Evolutionary conservation across 148 eudicot genomes (phyloP), one percentile per base, ranked within the genome.

Genomic region (Fagopyrum esculentum): DNA sequence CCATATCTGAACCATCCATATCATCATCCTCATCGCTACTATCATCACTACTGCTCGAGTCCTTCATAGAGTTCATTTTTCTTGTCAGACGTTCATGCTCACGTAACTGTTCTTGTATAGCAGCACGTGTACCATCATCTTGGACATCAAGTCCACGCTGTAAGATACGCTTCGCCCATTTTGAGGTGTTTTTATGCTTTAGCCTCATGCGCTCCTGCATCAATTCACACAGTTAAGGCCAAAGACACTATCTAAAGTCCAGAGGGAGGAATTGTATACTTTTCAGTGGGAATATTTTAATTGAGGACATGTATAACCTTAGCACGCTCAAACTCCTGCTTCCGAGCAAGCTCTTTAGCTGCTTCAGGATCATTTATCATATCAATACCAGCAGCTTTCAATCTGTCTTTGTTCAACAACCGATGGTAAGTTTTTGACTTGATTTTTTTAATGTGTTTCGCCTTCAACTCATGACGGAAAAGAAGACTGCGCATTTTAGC

Each of bases 401-500:
- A 49, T 81, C 84, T 88, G 44, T 96, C 97, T 79, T 88, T 96
- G 83, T 90, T 96, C 84, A 81, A 61, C 78, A 95, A 72, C 3
- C 96, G 89, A 79, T 84, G 98, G 78, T 83, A 90, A 48, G 93
- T 84, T 81, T 95, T 95, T 71, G 98, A 96, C 81, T 96, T 96
- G 30, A 96, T 96, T 77, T 89, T 89, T 75, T 89, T 96, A 15
- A 89, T 47, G 68, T 86, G 92, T 82, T 92, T 96, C 29, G 90
- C 87, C 83, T 96, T 92, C 80, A 96, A 44, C 77, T 96, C 99
- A 77, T 96, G 97, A 26, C 84, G 90, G 75, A 92, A 95, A 77
- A 96, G 94, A 74, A 96, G 87, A 80, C 84, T 86, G 5, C 98
- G 91, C 98, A 92, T 89, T 84, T 96, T 92, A n/a, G 98, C 94